Evolutionary conservation across 805 yeast species (phyloP).

Genomic region (Candida chilensis): DNA sequence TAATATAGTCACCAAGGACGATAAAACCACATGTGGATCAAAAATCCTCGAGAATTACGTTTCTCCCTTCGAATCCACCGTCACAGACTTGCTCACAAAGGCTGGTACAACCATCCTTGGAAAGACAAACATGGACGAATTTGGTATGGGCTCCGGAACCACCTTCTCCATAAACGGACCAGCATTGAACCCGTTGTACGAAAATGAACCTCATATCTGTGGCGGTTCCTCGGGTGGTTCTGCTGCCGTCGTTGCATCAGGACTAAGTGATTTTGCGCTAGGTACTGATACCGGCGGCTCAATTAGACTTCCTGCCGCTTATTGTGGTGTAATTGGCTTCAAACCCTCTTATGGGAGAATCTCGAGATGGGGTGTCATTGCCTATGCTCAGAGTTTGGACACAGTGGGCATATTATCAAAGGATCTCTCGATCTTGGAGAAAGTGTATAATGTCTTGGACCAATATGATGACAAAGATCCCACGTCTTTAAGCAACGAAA

Average conservation of each 20-base stretch:
- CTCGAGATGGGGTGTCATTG: conserved; percentile 85
- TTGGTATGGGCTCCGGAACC: conserved; percentile 90
- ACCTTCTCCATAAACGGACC: conserved; percentile 49
- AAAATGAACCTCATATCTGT: conserved; percentile 20
- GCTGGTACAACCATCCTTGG: conserved; percentile 52
- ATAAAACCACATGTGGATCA: conserved; percentile 78
- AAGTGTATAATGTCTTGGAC: conserved; percentile 51
- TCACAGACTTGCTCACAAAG: conserved; percentile 39
- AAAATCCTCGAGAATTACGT: conserved; percentile 44
- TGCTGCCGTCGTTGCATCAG: conserved; percentile 84
- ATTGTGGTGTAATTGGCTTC: conserved; percentile 76
- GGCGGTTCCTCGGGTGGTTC: conserved; percentile 98
- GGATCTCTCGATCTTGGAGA: conserved; percentile 28
- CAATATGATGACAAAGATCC: conserved; percentile 69
- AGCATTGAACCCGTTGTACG: conserved; percentile 39
- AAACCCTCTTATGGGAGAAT: conserved; percentile 92
- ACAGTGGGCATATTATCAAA: conserved; percentile 80
- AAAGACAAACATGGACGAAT: conserved; percentile 90
- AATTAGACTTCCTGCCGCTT: conserved; percentile 85
- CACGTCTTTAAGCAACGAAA: conserved; percentile 39
- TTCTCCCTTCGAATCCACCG: conserved; percentile 82
- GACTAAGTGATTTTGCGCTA: conserved; percentile 59
- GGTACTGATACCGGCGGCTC: conserved; percentile 99
- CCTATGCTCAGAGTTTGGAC: conserved; percentile 91
- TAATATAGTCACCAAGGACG: conserved; percentile 59